Percentiles rank a stretch among this genome's conserved stretches.
These are phyloP conservation scores for Cubamyces lactineus DNA, from an alignment of 768 basidiomycete genomes.

Conservation along the genomic window DNA sequence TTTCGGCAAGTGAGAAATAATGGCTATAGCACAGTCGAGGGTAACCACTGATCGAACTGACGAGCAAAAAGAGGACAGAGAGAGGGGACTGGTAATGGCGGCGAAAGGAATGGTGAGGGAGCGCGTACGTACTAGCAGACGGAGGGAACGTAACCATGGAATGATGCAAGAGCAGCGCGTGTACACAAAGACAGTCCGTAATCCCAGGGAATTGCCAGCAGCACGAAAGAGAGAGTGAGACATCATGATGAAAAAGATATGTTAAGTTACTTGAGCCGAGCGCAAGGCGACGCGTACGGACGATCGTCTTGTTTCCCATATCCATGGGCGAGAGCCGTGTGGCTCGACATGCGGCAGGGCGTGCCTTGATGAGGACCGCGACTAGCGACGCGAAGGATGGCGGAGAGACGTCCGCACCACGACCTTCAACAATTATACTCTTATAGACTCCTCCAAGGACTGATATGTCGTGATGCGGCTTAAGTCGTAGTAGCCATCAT, in stretches of 20 bases:
- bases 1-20: conserved; percentile 18
- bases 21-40: conserved; percentile 20
- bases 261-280: conserved; percentile 27
- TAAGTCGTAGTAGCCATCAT: conserved; percentile 38
- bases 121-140: conserved; percentile 26
- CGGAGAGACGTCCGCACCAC: conserved; percentile 6
- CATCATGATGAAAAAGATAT: conserved; percentile 25
- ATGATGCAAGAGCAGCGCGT: conserved; percentile 29
- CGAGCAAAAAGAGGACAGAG: conserved; percentile 7
- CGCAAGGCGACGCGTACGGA: conserved; percentile 1
- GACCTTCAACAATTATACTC: conserved; percentile 28
- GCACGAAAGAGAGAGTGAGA: conserved; percentile 21
- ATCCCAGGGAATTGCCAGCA: conserved; percentile 28
- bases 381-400: conserved; percentile 1
- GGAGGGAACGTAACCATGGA: conserved; percentile 25
- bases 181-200: conserved; percentile 34
- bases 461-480: conserved; percentile 18
- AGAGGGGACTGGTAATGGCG: neutral
- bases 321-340: conserved; percentile 5
- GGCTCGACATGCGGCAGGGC: conserved; percentile 8
- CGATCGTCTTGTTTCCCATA: conserved; percentile 10
- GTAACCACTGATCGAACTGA: conserved; percentile 11
- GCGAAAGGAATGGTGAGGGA: conserved; percentile 17
- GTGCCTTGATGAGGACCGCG: conserved; percentile 8
- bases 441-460: conserved; percentile 23